These are phyloP conservation scores for Sporothrix globosa DNA, from an alignment of 2,329 filamentous ascomycete genomes.

Conservation along the genomic window DNA sequence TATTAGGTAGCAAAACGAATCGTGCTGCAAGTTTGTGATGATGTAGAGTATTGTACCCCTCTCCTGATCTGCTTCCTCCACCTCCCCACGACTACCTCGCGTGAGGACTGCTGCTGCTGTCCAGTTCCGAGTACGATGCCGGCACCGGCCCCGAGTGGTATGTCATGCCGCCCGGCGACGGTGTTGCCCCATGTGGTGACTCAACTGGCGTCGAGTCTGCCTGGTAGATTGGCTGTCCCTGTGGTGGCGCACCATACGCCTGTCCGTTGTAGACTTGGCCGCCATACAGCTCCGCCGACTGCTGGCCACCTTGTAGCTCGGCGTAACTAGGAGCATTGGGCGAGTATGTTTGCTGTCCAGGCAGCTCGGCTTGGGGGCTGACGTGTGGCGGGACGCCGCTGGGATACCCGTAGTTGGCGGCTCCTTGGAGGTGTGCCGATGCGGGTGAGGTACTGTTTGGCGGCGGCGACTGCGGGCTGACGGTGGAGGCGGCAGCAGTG, in stretches of 20 bases:
- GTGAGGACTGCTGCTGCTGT: slow-evolving; percentile 22
- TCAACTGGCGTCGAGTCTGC: slow-evolving; percentile 33
- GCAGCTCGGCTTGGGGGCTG: slow-evolving; percentile 38
- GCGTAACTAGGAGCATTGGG: slow-evolving; percentile 29
- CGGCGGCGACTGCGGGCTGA: slow-evolving; percentile 28
- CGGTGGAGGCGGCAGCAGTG: background rate
- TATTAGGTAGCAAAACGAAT: background rate
- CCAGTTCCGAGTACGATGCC: slow-evolving; percentile 42
- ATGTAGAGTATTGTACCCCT: too few species aligned
- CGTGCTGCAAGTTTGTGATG: too few species aligned
- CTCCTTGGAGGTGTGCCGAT: slow-evolving; percentile 36
- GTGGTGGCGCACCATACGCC: slow-evolving; percentile 30
- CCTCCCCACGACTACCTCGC: background rate
- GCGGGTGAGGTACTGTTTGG: slow-evolving; percentile 38
- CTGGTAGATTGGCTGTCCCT: slow-evolving; percentile 33
- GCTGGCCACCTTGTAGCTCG: slow-evolving; percentile 38
- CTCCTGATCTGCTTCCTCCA: background rate
- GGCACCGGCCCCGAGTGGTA: slow-evolving; percentile 47
- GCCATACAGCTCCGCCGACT: slow-evolving; percentile 37
- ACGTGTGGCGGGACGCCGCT: slow-evolving; percentile 34
- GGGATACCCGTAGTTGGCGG: background rate
- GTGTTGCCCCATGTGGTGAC: slow-evolving; percentile 20
- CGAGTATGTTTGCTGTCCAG: slow-evolving; percentile 35
- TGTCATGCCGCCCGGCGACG: slow-evolving; percentile 36
- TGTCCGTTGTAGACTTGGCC: slow-evolving; percentile 35